Conservation (phyloP, 768 basidiomycete species). For the Podaxis mareebaensis region DNA sequence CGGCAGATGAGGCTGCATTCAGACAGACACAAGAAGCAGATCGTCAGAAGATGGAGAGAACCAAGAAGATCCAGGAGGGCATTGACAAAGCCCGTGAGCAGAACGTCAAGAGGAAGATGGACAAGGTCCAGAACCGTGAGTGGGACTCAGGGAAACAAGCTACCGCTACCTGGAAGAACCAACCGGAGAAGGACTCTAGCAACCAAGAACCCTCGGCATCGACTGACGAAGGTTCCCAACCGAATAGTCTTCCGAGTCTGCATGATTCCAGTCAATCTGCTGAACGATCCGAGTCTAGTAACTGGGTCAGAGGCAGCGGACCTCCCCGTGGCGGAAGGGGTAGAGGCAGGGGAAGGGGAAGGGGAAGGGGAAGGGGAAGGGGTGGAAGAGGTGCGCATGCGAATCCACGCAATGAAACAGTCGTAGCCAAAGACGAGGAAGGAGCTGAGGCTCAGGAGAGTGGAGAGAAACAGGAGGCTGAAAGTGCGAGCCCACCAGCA, state of each 20-base stretch:
- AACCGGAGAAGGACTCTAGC: conserved; percentile 5
- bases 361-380: conserved; percentile 19
- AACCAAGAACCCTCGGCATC: not conserved
- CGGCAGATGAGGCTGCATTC: conserved; percentile 81
- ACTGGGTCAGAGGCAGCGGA: conserved; percentile 12
- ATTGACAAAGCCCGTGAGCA: conserved; percentile 74
- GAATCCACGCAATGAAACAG: not conserved
- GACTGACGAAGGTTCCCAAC: conserved; percentile 2
- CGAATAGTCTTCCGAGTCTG: not conserved
- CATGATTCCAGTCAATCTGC: not conserved
- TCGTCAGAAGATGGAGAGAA: conserved; percentile 54
- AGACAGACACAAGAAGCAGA: conserved; percentile 67
- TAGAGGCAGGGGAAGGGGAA: conserved; percentile 26
- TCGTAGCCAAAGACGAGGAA: not conserved
- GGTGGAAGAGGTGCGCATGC: not conserved
- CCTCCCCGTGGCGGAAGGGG: conserved; percentile 18
- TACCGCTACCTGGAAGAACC: conserved; percentile 15
- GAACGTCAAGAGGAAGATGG: conserved; percentile 80
- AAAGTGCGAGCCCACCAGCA: not conserved
- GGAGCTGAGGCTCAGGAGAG: not conserved
- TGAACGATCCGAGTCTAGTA: not conserved
- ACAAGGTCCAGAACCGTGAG: conserved; percentile 75
- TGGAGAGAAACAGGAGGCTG: not conserved
- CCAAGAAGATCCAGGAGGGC: conserved; percentile 65
- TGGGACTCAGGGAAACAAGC: conserved; percentile 78